These are phyloP conservation scores for Crithidia brevicula DNA, from an alignment of 208 protist genomes.

Conservation along the genomic window DNA sequence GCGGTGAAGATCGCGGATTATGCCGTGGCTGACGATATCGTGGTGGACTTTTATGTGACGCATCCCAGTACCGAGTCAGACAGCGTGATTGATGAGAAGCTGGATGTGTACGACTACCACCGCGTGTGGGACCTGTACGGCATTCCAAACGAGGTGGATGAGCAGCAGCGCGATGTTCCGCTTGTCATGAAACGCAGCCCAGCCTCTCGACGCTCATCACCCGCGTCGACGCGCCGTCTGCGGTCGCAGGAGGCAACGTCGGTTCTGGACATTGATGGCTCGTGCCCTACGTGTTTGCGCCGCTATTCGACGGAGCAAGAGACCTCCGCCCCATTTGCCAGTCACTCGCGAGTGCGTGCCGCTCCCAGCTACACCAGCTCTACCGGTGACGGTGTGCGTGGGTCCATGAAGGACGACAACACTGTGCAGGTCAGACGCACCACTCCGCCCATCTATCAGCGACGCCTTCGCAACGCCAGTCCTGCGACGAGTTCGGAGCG, in stretches of 20 bases:
- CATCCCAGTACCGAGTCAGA: conserved; percentile 37
- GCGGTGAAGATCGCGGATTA: conserved; percentile 51
- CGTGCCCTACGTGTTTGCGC: conserved; percentile 29
- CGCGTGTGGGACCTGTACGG: conserved; percentile 65
- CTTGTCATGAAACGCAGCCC: conserved; percentile 46
- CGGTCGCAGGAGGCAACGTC: conserved; percentile 3
- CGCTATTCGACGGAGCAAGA: conserved; percentile 9
- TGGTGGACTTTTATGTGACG: conserved; percentile 63
- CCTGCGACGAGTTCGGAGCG: conserved; percentile 2
- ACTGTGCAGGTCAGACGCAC: not conserved
- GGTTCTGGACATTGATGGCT: not conserved
- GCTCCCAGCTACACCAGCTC: conserved; percentile 16
- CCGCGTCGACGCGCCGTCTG: conserved; percentile 9
- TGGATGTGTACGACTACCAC: conserved; percentile 45
- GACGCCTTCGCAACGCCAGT: not conserved
- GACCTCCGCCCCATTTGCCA: not conserved
- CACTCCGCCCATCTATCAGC: conserved; percentile 1
- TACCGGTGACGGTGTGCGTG: conserved; percentile 2
- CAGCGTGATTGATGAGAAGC: conserved; percentile 38
- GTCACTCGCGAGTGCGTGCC: not conserved
- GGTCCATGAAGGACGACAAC: conserved; percentile 1
- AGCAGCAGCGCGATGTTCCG: conserved; percentile 26
- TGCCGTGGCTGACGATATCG: conserved; percentile 48
- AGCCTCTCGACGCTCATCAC: conserved; percentile 19
- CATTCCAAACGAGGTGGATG: conserved; percentile 28